These are phyloP conservation scores for Teunomyces lycoperdinae DNA, from an alignment of 805 yeast genomes.

Conservation along the genomic window DNA sequence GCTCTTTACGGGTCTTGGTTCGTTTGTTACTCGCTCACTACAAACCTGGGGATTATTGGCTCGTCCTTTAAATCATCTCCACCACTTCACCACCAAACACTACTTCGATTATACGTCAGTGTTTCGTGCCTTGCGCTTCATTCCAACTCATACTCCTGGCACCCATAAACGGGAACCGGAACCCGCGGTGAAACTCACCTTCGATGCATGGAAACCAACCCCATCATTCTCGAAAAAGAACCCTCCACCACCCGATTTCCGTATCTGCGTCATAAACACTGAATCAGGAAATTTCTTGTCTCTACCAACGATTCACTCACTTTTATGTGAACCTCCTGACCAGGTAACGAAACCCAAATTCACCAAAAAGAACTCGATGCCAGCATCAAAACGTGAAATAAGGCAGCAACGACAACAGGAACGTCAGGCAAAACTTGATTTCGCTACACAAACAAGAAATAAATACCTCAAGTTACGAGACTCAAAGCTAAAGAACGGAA, in stretches of 20 bases:
- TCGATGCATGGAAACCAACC: conserved; percentile 82
- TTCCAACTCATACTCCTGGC: conserved; percentile 12
- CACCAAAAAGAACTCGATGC: conserved; percentile 12
- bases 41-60: conserved; percentile 13
- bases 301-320: conserved; percentile 35
- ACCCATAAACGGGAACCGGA: background rate
- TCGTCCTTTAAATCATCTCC: conserved; percentile 10
- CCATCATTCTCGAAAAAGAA: conserved; percentile 63
- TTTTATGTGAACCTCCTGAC: conserved; percentile 18
- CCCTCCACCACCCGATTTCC: conserved; percentile 76
- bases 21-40: background rate
- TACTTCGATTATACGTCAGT: conserved; percentile 23
- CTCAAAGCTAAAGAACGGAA: conserved; percentile 50
- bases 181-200: conserved; percentile 34
- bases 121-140: conserved; percentile 20
- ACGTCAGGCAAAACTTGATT: conserved; percentile 24
- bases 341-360: background rate
- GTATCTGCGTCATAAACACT: conserved; percentile 57
- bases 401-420: conserved; percentile 22
- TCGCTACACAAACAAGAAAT: conserved; percentile 20
- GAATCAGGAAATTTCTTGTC: conserved; percentile 45
- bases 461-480: conserved; percentile 30
- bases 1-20: background rate
- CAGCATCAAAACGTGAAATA: conserved; percentile 26
- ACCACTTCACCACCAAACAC: conserved; percentile 22